Evolutionary conservation across 306 rosid genomes (phyloP).

Genomic region (Cucurbita ficifolia): DNA sequence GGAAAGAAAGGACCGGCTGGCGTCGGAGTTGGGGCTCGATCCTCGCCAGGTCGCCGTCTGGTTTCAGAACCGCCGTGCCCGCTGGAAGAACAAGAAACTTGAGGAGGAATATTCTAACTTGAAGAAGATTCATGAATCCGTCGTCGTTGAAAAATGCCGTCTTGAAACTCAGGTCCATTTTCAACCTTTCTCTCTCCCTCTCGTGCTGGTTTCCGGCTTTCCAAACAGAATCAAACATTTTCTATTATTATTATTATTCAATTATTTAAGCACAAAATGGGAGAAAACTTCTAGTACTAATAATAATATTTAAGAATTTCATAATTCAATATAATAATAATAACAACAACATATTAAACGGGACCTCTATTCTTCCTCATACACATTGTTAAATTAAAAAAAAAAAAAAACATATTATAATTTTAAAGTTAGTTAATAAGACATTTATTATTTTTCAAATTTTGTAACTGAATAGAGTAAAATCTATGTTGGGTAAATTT

Average conservation of each 20-base stretch:
- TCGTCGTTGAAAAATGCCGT: slow-evolving; percentile 43
- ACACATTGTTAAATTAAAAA: no score
- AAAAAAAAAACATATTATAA: no score
- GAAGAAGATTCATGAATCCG: slow-evolving; percentile 40
- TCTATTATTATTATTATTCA: neutral
- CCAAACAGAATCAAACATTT: neutral
- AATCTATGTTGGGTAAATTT: no score
- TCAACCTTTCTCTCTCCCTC: neutral
- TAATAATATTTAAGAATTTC: no score
- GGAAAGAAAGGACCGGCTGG: slow-evolving; percentile 55
- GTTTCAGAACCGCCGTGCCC: slow-evolving; percentile 89
- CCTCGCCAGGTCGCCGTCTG: slow-evolving; percentile 92
- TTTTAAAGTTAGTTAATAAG: no score
- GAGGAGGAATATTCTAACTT: slow-evolving; percentile 68
- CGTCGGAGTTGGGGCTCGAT: slow-evolving; percentile 67
- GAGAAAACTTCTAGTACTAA: neutral
- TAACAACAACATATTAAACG: no score
- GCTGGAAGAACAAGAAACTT: slow-evolving; percentile 89
- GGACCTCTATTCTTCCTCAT: no score
- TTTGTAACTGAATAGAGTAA: no score
- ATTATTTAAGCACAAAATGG: neutral
- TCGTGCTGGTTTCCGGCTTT: no score
- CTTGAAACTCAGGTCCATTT: slow-evolving; percentile 57
- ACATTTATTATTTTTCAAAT: no score
- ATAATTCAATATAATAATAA: neutral